These are phyloP conservation scores for Metschnikowia borealis DNA, from an alignment of 805 yeast genomes.

Conservation along the genomic window DNA sequence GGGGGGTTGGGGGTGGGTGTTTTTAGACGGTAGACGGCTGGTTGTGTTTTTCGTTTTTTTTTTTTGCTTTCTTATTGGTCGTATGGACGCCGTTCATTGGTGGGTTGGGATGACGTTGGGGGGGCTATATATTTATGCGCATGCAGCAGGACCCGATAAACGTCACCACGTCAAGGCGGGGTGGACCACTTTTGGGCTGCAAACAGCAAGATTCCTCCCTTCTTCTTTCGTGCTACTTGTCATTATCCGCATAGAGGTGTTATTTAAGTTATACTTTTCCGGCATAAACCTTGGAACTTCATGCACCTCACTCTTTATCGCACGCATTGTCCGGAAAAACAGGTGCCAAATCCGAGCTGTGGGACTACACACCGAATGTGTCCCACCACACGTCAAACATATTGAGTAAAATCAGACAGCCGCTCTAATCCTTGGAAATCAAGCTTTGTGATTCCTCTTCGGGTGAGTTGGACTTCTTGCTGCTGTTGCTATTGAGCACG, in stretches of 20 bases:
- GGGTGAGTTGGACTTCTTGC: conserved; percentile 9
- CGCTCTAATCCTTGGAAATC: conserved; percentile 5
- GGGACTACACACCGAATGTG: background rate
- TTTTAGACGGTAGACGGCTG: too few species aligned
- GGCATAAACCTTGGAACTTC: background rate
- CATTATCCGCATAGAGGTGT: background rate
- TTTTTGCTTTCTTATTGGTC: too few species aligned
- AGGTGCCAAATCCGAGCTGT: background rate
- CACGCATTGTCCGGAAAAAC: background rate
- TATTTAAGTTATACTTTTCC: background rate
- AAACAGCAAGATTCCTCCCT: too few species aligned
- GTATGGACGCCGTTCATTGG: too few species aligned
- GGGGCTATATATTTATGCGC: too few species aligned
- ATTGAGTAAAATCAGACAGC: background rate
- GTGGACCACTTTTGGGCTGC: too few species aligned
- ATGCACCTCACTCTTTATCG: background rate
- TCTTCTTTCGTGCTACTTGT: background rate
- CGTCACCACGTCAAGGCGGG: too few species aligned
- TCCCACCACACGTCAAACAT: background rate
- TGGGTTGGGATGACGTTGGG: too few species aligned
- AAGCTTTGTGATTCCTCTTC: conserved; percentile 18
- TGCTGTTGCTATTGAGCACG: conserved; percentile 7
- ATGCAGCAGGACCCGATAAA: too few species aligned
- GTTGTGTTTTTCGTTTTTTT: too few species aligned
- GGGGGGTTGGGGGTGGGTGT: background rate